Evolutionary conservation across 2,329 filamentous ascomycete species (phyloP), one percentile per base, ranked within the genome.

Genomic region (Ascochyta pisi): DNA sequence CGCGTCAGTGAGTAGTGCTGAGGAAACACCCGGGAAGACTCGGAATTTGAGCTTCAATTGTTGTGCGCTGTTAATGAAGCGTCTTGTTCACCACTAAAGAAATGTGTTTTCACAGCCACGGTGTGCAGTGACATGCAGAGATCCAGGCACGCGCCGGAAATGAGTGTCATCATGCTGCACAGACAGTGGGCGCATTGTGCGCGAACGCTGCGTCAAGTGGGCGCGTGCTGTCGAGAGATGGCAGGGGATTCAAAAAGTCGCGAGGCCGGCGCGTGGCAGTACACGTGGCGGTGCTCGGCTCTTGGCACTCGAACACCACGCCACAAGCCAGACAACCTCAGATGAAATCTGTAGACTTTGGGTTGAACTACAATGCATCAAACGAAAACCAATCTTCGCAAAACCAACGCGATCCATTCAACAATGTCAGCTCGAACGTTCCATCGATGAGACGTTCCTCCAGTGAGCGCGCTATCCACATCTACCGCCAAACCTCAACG

Each of bases 191-290:
- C 37, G 44, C 59, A 61, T 55, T 55, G 57, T 58, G 50, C 49
- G 40, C 35, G 23, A 47, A 22, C 46, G 39, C 57, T 51, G 60
- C 53, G 46, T 54, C 39, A 50, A 51, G 46, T 57, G 39, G 61
- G 63, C 54, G 54, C 59, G 59, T 62, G 50, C 34, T 22, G 43
- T 54, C 47, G 52, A 51, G 61, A 60, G 54, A 63, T 64, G 43
- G 43, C 50, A 47, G 62, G 65, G 57, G 60, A 49, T 51, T 52
- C 59, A 38, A 54, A 62, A 48, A 26, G 52, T 63, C 53, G 58
- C 52, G 61, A 55, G 60, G 55, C 56, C 22, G 50, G 57, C 16
- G 24, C 46, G 62, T 64, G 64, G 64, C 61, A 31, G 63, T 61
- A 59, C 53, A 45, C 33, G 54, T 50, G 45, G 52, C 52, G 22